Evolutionary conservation across 148 eudicot species (phyloP).

Genomic region (Rhododendron simsii): DNA sequence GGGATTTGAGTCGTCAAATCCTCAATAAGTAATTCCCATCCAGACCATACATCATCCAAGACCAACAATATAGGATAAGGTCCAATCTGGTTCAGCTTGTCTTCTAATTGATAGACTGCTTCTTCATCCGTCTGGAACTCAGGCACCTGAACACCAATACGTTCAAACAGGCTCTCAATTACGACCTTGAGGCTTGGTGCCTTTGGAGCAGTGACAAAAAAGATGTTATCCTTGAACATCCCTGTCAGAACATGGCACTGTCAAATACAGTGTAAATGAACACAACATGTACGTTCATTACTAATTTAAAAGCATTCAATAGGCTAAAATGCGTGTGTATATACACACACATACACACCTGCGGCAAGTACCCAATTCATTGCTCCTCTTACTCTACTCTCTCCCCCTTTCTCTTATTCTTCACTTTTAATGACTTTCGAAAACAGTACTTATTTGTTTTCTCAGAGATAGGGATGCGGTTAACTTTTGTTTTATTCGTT

Average conservation of each 20-base stretch:
- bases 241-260: conserved; percentile 5
- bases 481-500: background rate
- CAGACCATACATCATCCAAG: background rate
- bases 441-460: too few relatives aligned
- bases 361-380: background rate
- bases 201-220: conserved; percentile 27
- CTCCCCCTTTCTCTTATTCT: background rate
- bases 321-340: too few relatives aligned
- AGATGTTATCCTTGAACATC: conserved; percentile 22
- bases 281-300: background rate
- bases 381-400: background rate
- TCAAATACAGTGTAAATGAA: background rate
- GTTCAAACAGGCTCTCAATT: conserved; percentile 14
- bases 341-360: too few relatives aligned
- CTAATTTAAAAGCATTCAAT: background rate
- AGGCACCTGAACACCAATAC: background rate
- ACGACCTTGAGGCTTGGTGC: conserved; percentile 16
- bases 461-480: too few relatives aligned
- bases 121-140: conserved; percentile 26
- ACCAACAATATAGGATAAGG: conserved; percentile 5
- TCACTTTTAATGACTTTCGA: background rate
- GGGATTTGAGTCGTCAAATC: conserved; percentile 11
- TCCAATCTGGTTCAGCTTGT: conserved; percentile 11
- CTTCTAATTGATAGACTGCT: conserved; percentile 18
- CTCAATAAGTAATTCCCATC: conserved; percentile 6